Conservation (phyloP, 2,329 filamentous ascomycete genomes). For the Lachnellula hyalina region DNA sequence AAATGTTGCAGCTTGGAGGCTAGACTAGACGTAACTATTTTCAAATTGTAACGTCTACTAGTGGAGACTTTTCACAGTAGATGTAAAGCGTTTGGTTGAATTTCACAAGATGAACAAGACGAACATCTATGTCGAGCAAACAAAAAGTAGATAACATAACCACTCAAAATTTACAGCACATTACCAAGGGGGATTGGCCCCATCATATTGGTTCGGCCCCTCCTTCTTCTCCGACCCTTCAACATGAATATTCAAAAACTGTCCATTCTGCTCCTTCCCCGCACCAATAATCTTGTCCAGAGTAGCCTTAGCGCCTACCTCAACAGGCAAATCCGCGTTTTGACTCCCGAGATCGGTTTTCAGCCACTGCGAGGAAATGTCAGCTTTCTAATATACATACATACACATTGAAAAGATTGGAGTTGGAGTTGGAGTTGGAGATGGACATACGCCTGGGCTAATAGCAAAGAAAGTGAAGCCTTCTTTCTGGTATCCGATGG, state of each 20-base stretch:
- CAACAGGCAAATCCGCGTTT: slow-evolving; percentile 37
- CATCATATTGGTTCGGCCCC: slow-evolving; percentile 33
- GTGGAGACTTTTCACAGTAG: no score
- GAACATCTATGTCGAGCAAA: neutral
- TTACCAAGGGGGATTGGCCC: slow-evolving; percentile 19
- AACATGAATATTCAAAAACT: slow-evolving; percentile 36
- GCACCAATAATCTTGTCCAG: slow-evolving; percentile 40
- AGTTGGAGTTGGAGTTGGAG: neutral
- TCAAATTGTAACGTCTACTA: no score
- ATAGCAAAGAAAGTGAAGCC: slow-evolving; percentile 40
- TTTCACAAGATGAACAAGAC: no score
- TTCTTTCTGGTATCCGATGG: slow-evolving; percentile 32
- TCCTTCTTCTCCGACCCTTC: slow-evolving; percentile 6
- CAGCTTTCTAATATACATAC: no score
- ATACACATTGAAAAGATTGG: no score
- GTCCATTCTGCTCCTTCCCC: slow-evolving; percentile 39
- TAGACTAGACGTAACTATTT: no score
- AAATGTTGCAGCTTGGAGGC: no score
- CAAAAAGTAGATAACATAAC: neutral
- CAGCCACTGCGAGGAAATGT: slow-evolving; percentile 32
- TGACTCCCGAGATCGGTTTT: slow-evolving; percentile 39
- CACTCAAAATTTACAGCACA: neutral
- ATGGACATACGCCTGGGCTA: slow-evolving; percentile 39
- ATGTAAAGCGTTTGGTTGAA: no score
- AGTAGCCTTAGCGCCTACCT: slow-evolving; percentile 31